These are phyloP conservation scores for Prunus campanulata DNA, from an alignment of 306 rosid genomes.

Conservation along the genomic window DNA sequence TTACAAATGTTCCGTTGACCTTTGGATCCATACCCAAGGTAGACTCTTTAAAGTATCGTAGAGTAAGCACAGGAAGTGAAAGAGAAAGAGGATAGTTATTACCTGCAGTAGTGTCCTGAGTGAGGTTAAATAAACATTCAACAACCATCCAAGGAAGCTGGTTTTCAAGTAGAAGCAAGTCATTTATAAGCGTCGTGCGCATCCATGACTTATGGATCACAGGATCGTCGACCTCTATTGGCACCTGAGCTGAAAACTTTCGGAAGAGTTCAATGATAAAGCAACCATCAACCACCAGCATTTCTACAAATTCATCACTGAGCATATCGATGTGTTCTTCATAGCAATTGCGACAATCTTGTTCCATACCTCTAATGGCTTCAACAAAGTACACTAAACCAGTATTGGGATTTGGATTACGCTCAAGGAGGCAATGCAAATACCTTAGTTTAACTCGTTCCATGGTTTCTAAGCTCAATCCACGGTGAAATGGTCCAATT, in stretches of 20 bases:
- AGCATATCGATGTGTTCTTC: background rate
- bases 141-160: background rate
- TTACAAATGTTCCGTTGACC: background rate
- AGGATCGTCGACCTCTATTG: background rate
- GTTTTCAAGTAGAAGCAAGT: background rate
- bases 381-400: background rate
- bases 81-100: background rate
- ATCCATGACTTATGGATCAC: background rate
- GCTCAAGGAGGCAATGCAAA: background rate
- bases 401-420: background rate
- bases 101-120: background rate
- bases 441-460: background rate
- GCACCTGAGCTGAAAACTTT: background rate
- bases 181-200: background rate
- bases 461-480: background rate
- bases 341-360: background rate
- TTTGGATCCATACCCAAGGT: background rate
- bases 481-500: background rate
- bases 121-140: background rate
- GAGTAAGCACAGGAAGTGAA: background rate
- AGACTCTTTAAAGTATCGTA: background rate
- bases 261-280: background rate
- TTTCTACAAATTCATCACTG: background rate
- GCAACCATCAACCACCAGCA: background rate
- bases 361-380: background rate